Percentiles rank a stretch among this genome's conserved stretches.
Evolutionary conservation across 75 land plant species (phyloP).

Genomic region (Sequoia sempervirens): DNA sequence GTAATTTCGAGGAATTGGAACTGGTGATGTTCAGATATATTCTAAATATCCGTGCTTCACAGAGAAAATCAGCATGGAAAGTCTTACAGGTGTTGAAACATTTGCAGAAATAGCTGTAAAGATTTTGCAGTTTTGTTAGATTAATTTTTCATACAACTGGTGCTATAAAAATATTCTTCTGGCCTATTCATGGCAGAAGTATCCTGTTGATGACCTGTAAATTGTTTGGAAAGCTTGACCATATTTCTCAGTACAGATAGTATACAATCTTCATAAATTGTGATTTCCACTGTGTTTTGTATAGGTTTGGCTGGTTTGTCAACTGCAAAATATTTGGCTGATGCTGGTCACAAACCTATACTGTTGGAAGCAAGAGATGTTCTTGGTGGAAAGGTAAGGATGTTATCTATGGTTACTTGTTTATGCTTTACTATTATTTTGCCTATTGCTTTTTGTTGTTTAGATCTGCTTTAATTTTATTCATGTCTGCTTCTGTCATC

Average conservation of each 20-base stretch:
- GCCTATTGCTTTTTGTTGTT: neutral
- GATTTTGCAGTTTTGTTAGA: neutral
- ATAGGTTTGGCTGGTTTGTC: slow-evolving; percentile 94
- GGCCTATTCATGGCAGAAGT: neutral
- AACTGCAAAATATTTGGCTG: slow-evolving; percentile 95
- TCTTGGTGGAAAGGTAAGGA: slow-evolving; percentile 89
- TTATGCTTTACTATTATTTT: neutral
- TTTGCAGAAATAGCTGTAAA: neutral
- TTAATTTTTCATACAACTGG: slow-evolving; percentile 1
- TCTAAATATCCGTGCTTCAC: neutral
- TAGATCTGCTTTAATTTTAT: neutral
- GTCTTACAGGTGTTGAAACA: neutral
- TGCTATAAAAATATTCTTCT: too few species aligned
- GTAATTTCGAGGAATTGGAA: neutral
- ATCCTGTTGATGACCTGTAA: neutral
- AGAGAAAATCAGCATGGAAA: neutral
- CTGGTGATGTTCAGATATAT: neutral
- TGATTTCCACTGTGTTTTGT: neutral
- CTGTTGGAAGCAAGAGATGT: slow-evolving; percentile 95
- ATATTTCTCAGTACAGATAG: neutral
- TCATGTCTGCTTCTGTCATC: neutral
- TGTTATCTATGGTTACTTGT: neutral
- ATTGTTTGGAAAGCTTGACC: neutral
- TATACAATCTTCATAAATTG: neutral
- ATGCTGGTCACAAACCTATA: slow-evolving; percentile 94